Percentiles rank a stretch among this genome's conserved stretches.
Conservation (phyloP, 2,329 filamentous ascomycete genomes). For the Gyromitra esculenta region DNA sequence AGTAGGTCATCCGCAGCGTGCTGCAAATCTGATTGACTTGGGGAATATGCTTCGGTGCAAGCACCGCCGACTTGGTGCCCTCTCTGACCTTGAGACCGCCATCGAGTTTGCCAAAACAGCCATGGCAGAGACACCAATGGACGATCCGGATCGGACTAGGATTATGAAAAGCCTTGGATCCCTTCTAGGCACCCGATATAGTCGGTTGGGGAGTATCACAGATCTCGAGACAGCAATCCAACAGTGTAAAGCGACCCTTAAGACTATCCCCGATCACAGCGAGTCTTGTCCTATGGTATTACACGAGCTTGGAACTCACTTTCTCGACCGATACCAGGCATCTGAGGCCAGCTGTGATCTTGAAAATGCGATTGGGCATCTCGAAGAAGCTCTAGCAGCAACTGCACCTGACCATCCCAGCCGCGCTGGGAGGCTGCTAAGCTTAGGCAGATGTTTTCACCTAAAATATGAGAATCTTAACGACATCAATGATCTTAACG, state of each 20-base stretch:
- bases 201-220: neutral
- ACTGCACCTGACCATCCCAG: slow-evolving; percentile 18
- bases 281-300: neutral
- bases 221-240: slow-evolving; percentile 25
- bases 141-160: slow-evolving; percentile 6
- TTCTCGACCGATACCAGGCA: slow-evolving; percentile 46
- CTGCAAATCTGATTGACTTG: neutral
- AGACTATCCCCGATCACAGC: neutral
- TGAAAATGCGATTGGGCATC: neutral
- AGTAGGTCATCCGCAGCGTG: neutral
- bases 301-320: slow-evolving; percentile 55
- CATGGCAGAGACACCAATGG: slow-evolving; percentile 3
- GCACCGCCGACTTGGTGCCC: slow-evolving; percentile 29
- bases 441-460: neutral
- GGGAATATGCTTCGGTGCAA: slow-evolving; percentile 3
- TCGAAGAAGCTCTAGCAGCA: slow-evolving; percentile 8
- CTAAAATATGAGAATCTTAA: neutral
- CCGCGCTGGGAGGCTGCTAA: neutral
- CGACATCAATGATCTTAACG: slow-evolving; percentile 29
- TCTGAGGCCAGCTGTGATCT: neutral
- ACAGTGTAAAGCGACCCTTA: neutral
- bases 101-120: slow-evolving; percentile 34
- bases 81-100: slow-evolving; percentile 45
- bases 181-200: neutral
- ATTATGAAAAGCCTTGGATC: slow-evolving; percentile 4